Conservation (phyloP, 305 asterid genomes). For the Solanum hybrid region DNA sequence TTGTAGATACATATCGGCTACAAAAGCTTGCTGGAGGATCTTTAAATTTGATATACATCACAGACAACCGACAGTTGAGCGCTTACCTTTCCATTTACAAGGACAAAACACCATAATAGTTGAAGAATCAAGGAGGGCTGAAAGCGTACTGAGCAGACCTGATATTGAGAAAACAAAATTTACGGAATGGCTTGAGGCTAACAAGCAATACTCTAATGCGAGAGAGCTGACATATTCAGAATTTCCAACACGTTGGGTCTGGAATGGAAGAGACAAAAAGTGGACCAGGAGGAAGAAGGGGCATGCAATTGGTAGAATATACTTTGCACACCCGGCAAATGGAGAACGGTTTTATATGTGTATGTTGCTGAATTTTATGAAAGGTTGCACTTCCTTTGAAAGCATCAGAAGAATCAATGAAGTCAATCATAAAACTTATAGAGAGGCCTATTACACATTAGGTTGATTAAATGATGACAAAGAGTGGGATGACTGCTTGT, state of each 20-base stretch:
- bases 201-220: too few species aligned
- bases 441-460: background rate
- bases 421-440: background rate
- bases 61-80: too few species aligned
- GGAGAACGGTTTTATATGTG: background rate
- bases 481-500: background rate
- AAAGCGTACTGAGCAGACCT: too few species aligned
- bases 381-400: background rate
- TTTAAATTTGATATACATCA: too few species aligned
- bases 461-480: background rate
- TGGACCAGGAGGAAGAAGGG: background rate
- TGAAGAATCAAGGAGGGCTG: too few species aligned
- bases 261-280: background rate
- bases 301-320: background rate
- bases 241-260: background rate
- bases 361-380: background rate
- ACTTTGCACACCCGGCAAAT: background rate
- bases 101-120: too few species aligned
- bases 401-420: background rate
- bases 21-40: too few species aligned
- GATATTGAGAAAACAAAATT: too few species aligned
- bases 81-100: too few species aligned
- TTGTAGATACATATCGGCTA: too few species aligned
- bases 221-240: too few species aligned
- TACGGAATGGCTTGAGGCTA: too few species aligned